A percentile compares a stretch with the other conserved stretches of the same genome.
phyloP scores from a whole-genome alignment of 441 rosid genomes.

The Adansonia gregorii region DNA sequence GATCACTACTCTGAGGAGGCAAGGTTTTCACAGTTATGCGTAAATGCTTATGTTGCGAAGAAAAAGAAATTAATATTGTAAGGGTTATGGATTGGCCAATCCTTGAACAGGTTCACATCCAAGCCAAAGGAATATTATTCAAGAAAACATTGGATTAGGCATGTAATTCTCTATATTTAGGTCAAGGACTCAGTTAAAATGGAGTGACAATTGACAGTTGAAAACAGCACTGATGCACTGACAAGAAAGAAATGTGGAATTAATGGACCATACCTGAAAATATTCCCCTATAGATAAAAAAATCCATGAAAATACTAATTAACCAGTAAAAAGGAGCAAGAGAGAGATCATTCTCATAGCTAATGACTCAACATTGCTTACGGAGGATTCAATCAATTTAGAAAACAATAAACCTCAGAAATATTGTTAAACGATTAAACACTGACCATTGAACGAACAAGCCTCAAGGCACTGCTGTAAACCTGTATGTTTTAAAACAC shows the following conservation, averaged over 20 bases:
- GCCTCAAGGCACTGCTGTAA: slow-evolving; percentile 95
- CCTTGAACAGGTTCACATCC: not conserved
- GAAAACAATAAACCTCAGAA: not conserved
- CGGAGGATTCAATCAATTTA: not conserved
- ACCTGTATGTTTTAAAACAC: slow-evolving; percentile 53
- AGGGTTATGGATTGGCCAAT: not conserved
- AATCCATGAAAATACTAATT: not conserved
- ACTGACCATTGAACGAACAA: slow-evolving; percentile 93
- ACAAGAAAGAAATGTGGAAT: slow-evolving; percentile 8
- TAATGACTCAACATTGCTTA: slow-evolving; percentile 1
- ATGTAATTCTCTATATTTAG: not conserved
- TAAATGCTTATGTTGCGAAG: not conserved
- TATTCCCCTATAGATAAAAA: not conserved
- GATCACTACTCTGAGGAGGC: not conserved
- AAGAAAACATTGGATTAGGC: not conserved
- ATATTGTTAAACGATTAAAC: slow-evolving; percentile 16
- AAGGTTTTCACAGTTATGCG: not conserved
- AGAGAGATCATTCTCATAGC: not conserved
- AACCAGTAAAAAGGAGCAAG: slow-evolving; percentile 15
- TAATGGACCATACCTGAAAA: not conserved
- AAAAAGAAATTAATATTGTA: not conserved
- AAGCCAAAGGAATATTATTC: not conserved
- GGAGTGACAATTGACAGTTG: not conserved
- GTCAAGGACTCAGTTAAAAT: not conserved
- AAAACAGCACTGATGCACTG: not conserved